phyloP scores from a whole-genome alignment of 768 basidiomycete species.

The Macrocybe gigantea region DNA sequence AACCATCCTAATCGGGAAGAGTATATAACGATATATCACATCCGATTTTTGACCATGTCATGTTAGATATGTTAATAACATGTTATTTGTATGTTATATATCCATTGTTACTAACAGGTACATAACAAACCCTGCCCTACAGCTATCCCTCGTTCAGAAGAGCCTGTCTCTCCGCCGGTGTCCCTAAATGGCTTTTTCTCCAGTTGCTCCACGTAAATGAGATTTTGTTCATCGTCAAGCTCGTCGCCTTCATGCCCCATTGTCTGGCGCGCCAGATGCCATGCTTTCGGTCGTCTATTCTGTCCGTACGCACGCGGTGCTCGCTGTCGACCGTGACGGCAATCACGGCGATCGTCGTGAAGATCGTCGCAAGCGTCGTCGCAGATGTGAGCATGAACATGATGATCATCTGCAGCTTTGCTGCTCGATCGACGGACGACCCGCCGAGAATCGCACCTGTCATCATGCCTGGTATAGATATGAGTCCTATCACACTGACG shows the following conservation, averaged over 20 bases:
- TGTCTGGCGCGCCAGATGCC: slow-evolving; percentile 16
- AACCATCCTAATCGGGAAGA: too few species aligned
- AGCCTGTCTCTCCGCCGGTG: too few species aligned
- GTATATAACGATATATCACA: too few species aligned
- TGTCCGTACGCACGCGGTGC: slow-evolving; percentile 57
- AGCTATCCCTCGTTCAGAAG: too few species aligned
- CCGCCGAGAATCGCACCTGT: slow-evolving; percentile 88
- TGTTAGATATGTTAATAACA: too few species aligned
- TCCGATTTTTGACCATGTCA: too few species aligned
- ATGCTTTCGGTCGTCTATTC: slow-evolving; percentile 41
- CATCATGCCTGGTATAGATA: slow-evolving; percentile 89
- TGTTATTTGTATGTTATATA: too few species aligned
- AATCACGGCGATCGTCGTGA: slow-evolving; percentile 56
- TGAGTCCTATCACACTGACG: slow-evolving; percentile 64
- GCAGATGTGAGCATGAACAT: slow-evolving; percentile 90
- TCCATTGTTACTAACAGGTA: too few species aligned
- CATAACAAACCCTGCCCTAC: too few species aligned
- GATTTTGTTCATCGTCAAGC: too few species aligned
- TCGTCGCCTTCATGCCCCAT: background rate
- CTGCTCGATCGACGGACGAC: slow-evolving; percentile 78
- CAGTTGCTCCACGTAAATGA: too few species aligned
- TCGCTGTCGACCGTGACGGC: slow-evolving; percentile 61
- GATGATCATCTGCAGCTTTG: slow-evolving; percentile 86
- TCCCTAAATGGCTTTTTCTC: too few species aligned
- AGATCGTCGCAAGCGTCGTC: slow-evolving; percentile 65